Conservation (phyloP, 805 yeast genomes). For the Metschnikowia chrysomelidarum region DNA sequence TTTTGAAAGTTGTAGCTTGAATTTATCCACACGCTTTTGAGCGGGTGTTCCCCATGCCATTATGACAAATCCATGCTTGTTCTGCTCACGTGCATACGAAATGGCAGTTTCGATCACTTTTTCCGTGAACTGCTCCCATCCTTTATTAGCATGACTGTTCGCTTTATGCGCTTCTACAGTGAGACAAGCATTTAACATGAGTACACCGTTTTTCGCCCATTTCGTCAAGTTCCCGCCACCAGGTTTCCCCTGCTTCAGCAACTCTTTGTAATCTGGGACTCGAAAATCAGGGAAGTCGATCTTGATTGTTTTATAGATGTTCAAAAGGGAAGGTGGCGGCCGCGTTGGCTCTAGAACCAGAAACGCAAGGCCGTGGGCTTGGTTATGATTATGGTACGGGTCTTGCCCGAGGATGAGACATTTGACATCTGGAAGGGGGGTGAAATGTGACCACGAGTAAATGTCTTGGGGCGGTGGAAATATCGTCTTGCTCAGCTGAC, state of each 20-base stretch:
- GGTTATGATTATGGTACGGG: constrained; percentile 89
- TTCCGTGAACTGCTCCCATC: constrained; percentile 92
- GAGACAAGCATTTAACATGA: constrained; percentile 80
- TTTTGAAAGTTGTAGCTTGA: constrained; percentile 22
- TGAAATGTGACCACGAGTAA: constrained; percentile 88
- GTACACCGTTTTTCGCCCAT: constrained; percentile 89
- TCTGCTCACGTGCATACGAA: constrained; percentile 38
- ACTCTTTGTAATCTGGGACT: constrained; percentile 43
- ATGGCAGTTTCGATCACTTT: constrained; percentile 57
- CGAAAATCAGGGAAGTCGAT: constrained; percentile 65
- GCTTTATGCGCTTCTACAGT: constrained; percentile 94
- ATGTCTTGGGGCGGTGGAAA: constrained; percentile 79
- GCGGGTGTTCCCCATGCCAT: constrained; percentile 86
- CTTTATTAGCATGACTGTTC: constrained; percentile 83
- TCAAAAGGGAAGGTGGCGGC: constrained; percentile 79
- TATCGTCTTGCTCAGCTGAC: constrained; percentile 45
- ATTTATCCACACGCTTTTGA: constrained; percentile 51
- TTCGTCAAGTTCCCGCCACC: constrained; percentile 66
- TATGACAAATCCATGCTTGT: constrained; percentile 56
- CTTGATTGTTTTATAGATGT: constrained; percentile 77
- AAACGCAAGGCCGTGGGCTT: constrained; percentile 96
- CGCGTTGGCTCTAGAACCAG: constrained; percentile 80
- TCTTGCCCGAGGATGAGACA: constrained; percentile 92
- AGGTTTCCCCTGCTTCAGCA: constrained; percentile 25
- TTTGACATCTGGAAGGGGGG: constrained; percentile 71